These are phyloP conservation scores for Phytophthora pinifolia DNA, from an alignment of 352 stramenopile species.

Conservation along the genomic window DNA sequence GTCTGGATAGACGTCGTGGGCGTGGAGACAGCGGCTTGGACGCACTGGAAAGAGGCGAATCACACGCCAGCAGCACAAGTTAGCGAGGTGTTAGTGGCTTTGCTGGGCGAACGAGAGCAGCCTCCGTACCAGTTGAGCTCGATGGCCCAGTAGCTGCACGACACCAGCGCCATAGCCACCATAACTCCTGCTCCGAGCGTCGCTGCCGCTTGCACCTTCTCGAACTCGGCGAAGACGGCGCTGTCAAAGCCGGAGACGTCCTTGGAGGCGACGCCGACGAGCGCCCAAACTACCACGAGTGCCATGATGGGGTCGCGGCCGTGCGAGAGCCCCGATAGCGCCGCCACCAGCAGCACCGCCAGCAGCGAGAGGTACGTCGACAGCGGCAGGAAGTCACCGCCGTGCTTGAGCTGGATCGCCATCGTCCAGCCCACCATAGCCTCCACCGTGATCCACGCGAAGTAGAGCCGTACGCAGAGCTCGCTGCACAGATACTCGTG, in stretches of 20 bases:
- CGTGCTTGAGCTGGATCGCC: slow-evolving; percentile 38
- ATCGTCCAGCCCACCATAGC: slow-evolving; percentile 58
- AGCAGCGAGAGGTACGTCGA: slow-evolving; percentile 49
- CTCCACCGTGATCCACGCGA: slow-evolving; percentile 60
- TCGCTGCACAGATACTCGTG: slow-evolving; percentile 62
- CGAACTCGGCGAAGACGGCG: slow-evolving; percentile 27
- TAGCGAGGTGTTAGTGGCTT: slow-evolving; percentile 17
- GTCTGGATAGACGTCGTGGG: slow-evolving; percentile 17
- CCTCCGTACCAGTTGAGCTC: slow-evolving; percentile 29
- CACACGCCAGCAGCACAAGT: slow-evolving; percentile 14
- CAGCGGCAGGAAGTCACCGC: slow-evolving; percentile 38
- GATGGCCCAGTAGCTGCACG: slow-evolving; percentile 28
- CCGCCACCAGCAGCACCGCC: slow-evolving; percentile 40
- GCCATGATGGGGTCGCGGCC: slow-evolving; percentile 57
- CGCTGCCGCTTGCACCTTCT: slow-evolving; percentile 43
- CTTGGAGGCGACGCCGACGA: slow-evolving; percentile 52
- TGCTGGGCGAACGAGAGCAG: slow-evolving; percentile 8
- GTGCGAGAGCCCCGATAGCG: slow-evolving; percentile 46
- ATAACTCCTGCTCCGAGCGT: slow-evolving; percentile 40
- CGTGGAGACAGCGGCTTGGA: slow-evolving; percentile 10
- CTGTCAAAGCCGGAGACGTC: slow-evolving; percentile 25
- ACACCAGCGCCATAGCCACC: slow-evolving; percentile 32
- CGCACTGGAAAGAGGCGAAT: slow-evolving; percentile 7
- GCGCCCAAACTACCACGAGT: slow-evolving; percentile 49
- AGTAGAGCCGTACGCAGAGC: slow-evolving; percentile 64